Evolutionary conservation across 495 filamentous ascomycete species (phyloP), one percentile per base, ranked within the genome.

Genomic region (Penicillium cataractarum): DNA sequence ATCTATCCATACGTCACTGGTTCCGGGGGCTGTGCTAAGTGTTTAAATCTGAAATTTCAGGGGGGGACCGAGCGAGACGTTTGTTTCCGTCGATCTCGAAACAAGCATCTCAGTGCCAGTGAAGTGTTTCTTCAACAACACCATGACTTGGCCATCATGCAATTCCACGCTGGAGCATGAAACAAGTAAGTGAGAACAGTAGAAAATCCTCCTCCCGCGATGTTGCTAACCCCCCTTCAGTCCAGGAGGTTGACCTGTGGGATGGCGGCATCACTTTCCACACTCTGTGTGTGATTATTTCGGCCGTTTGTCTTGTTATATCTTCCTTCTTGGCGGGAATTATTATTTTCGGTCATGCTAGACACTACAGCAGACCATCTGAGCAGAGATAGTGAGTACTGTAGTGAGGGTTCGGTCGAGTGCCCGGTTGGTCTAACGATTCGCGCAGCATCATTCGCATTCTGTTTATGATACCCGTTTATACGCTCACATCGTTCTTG

Each of bases 401-500:
- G 19, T 3, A 7, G 0, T 22, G 6, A 2, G 19, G 10, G 10
- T 21, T 12, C 19, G 19, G 19, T 9, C 6, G 19, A 44, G 9
- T 13, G n/a, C n/a, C 7, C 7, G 2, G 3, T 44, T 44, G n/a
- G 15, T 17, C 40, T 44, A 44, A 21, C n/a, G 19, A 39, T 15
- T 15, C 21, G 21, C 22, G 9, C 63, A 90, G 86, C 67, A 90
- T 92, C 60, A 89, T 92, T 58, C 89, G 90, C 49, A 92, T 92
- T 62, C 80, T 92, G 13, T 85, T 90, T 69, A 91, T 92, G 89
- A 79, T 92, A 31, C 90, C 90, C 19, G 74, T 92, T 50, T 92
- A 92, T 67, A 78, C 87, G 17, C 77, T 83, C 33, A 84, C 87
- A 27, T 83, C 86, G n/a, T 89, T 87, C 71, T 80, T 91, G 50